Percentiles rank a stretch among this genome's conserved stretches.
These are phyloP conservation scores for Sarcodon sp. DNA, from an alignment of 768 basidiomycete genomes.

Conservation along the genomic window DNA sequence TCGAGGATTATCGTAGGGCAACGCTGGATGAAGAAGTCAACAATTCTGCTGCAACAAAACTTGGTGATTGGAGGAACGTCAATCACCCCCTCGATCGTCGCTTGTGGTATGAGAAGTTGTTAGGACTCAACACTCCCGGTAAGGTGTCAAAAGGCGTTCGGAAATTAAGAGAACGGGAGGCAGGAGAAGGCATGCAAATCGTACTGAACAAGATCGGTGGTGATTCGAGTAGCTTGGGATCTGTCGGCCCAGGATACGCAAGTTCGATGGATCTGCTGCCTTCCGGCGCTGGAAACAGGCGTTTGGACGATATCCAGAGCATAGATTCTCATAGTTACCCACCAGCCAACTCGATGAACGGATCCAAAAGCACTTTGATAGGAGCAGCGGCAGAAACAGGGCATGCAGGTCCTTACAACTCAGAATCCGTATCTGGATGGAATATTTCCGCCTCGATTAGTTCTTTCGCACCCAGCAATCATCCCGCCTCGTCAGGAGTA, in stretches of 20 bases:
- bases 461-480: conserved; percentile 10
- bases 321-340: conserved; percentile 57
- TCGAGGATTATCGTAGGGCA: conserved; percentile 93
- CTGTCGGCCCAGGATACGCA: conserved; percentile 22
- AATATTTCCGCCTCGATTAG: conserved; percentile 1
- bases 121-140: conserved; percentile 60
- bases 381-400: not conserved
- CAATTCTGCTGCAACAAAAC: conserved; percentile 82
- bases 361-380: conserved; percentile 5
- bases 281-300: conserved; percentile 31
- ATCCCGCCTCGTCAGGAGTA: conserved; percentile 51
- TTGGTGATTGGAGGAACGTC: conserved; percentile 82
- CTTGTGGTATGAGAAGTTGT: conserved; percentile 59
- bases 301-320: conserved; percentile 58
- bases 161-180: conserved; percentile 75
- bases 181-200: conserved; percentile 45
- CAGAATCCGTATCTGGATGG: not conserved
- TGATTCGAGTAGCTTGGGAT: conserved; percentile 9
- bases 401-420: not conserved
- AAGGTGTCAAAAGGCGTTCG: conserved; percentile 76
- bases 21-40: conserved; percentile 88
- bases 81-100: conserved; percentile 76
- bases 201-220: conserved; percentile 33
- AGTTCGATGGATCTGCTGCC: conserved; percentile 22
- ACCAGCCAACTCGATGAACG: conserved; percentile 17